These are phyloP conservation scores for Tanozyma kutaoensis DNA, from an alignment of 805 yeast species.

Conservation along the genomic window DNA sequence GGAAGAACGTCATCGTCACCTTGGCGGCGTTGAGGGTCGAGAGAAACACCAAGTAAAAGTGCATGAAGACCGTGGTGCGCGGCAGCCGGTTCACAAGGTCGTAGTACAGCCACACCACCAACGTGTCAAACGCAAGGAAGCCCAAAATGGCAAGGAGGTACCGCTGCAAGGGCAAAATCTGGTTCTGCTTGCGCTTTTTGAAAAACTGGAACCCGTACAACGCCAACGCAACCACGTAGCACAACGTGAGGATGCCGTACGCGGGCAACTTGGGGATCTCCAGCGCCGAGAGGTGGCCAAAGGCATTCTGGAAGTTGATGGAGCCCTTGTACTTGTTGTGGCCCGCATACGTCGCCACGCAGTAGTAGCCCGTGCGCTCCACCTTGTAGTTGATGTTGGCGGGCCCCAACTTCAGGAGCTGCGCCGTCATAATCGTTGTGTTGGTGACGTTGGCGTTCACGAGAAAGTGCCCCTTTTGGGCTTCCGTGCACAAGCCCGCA, in stretches of 20 bases:
- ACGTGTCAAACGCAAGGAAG: conserved; percentile 72
- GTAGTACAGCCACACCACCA: conserved; percentile 84
- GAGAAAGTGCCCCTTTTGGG: conserved; percentile 51
- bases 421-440: conserved; percentile 43
- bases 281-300: conserved; percentile 77
- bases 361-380: conserved; percentile 76
- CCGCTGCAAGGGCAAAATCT: conserved; percentile 79
- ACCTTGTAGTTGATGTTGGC: conserved; percentile 53
- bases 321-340: conserved; percentile 40
- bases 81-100: conserved; percentile 58
- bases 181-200: conserved; percentile 62
- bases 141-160: conserved; percentile 79
- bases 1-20: conserved; percentile 77
- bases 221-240: conserved; percentile 72
- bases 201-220: conserved; percentile 76
- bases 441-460: conserved; percentile 31
- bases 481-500: conserved; percentile 34
- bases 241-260: conserved; percentile 74
- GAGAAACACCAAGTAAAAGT: conserved; percentile 55
- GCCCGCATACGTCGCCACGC: conserved; percentile 55
- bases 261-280: conserved; percentile 86
- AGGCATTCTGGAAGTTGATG: conserved; percentile 85
- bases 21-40: conserved; percentile 72
- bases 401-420: conserved; percentile 43
- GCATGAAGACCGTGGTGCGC: conserved; percentile 13